Conservation (phyloP, 495 filamentous ascomycete genomes). For the Achaetomiella virescens region DNA sequence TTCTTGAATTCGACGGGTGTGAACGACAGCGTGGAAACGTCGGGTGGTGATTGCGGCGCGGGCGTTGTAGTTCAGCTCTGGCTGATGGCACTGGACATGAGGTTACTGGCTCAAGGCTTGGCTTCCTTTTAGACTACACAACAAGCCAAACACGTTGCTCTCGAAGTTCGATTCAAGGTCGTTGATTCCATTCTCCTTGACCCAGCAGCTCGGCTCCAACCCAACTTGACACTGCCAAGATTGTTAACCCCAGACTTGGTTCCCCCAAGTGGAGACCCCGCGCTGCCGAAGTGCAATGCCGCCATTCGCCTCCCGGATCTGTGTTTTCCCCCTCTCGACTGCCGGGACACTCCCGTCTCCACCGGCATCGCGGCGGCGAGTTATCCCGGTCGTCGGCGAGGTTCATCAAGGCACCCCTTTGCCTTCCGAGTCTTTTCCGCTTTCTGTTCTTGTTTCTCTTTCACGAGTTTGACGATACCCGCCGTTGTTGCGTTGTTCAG, state of each 20-base stretch:
- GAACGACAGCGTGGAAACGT: too few relatives aligned
- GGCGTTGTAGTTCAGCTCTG: neutral
- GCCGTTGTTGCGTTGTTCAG: neutral
- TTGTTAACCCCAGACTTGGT: neutral
- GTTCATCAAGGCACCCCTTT: neutral
- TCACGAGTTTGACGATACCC: neutral
- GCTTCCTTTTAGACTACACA: neutral
- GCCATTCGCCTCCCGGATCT: constrained; percentile 17
- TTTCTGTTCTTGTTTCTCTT: neutral
- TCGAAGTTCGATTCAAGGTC: neutral
- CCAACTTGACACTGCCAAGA: neutral
- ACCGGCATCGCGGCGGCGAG: constrained; percentile 15
- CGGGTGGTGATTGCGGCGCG: neutral
- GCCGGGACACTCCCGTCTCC: constrained; percentile 12
- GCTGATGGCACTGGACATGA: neutral
- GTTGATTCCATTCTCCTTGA: too few relatives aligned
- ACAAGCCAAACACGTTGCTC: neutral
- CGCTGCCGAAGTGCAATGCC: constrained; percentile 27
- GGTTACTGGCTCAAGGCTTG: constrained; percentile 1
- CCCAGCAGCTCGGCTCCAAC: neutral
- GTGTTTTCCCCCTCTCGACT: constrained; percentile 20
- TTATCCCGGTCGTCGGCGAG: constrained; percentile 11
- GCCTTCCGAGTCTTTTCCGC: constrained; percentile 3
- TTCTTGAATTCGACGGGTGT: neutral
- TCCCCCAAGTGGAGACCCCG: constrained; percentile 12